Conservation (phyloP, 2,329 filamentous ascomycete species). For the Trichoderma sp. region DNA sequence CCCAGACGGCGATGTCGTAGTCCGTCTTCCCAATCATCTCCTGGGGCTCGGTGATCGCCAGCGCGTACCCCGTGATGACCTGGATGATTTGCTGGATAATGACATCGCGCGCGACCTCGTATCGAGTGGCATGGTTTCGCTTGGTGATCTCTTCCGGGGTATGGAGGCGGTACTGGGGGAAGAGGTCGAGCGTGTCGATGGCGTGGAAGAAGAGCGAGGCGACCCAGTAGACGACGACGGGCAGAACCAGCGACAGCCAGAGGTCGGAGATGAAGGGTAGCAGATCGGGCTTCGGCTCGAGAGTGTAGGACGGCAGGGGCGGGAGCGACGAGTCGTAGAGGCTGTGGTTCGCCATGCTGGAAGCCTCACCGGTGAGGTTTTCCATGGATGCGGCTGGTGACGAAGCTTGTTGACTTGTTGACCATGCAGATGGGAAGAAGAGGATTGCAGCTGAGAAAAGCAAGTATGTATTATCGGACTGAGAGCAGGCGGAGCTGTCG, state of each 20-base stretch:
- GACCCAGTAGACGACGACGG: constrained; percentile 84
- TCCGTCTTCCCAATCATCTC: constrained; percentile 77
- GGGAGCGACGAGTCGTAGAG: constrained; percentile 66
- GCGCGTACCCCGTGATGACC: constrained; percentile 66
- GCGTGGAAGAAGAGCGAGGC: constrained; percentile 84
- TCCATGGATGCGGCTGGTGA: constrained; percentile 40
- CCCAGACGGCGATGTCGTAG: constrained; percentile 89
- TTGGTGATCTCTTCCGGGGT: constrained; percentile 88
- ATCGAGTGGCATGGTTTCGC: constrained; percentile 82
- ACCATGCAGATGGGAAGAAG: constrained; percentile 9
- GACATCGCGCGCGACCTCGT: constrained; percentile 87
- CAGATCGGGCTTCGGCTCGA: constrained; percentile 70
- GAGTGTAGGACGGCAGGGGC: constrained; percentile 79
- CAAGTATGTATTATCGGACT: not conserved
- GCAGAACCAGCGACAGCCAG: constrained; percentile 72
- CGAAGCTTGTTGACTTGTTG: not conserved
- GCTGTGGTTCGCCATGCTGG: constrained; percentile 55
- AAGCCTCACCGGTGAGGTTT: constrained; percentile 43
- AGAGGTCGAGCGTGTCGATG: constrained; percentile 82
- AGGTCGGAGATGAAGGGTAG: constrained; percentile 80
- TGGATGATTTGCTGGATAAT: constrained; percentile 91
- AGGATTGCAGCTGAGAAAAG: not conserved
- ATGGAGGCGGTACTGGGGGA: constrained; percentile 89
- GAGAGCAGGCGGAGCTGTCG: not conserved
- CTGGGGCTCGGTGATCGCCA: constrained; percentile 72